A percentile compares a stretch with the other conserved stretches of the same genome.
Conservation (phyloP, 768 basidiomycete species). For the Suillus americanus region DNA sequence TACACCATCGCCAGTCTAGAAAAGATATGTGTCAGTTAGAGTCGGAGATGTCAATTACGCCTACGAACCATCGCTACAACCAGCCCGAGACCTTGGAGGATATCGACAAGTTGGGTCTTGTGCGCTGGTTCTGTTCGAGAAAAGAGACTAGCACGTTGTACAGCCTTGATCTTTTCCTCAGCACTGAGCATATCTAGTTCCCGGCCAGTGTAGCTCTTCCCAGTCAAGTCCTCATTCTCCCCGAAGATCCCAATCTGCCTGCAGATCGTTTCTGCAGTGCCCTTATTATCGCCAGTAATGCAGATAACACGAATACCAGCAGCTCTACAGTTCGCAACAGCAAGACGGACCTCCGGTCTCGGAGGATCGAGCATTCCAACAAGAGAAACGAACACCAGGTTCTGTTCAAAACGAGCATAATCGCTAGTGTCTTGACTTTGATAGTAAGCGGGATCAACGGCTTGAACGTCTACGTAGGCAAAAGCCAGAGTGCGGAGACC, state of each 20-base stretch:
- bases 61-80: conserved; percentile 89
- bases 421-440: conserved; percentile 74
- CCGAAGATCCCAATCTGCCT: conserved; percentile 93
- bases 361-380: conserved; percentile 99
- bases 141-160: conserved; percentile 87
- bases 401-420: conserved; percentile 87
- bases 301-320: conserved; percentile 96
- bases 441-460: conserved; percentile 81
- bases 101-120: conserved; percentile 92
- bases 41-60: conserved; percentile 12
- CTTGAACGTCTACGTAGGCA: conserved; percentile 78
- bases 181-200: conserved; percentile 83
- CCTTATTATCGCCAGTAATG: conserved; percentile 98
- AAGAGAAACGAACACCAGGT: conserved; percentile 91
- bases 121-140: conserved; percentile 93
- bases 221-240: conserved; percentile 82
- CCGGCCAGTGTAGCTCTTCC: conserved; percentile 93
- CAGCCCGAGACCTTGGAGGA: conserved; percentile 86
- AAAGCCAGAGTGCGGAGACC: conserved; percentile 92
- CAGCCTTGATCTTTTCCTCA: conserved; percentile 82
- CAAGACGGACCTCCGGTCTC: conserved; percentile 85
- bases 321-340: conserved; percentile 86
- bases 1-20: conserved; percentile 92
- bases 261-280: conserved; percentile 97
- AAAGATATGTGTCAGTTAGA: conserved; percentile 11